Percentiles rank a stretch among this genome's conserved stretches.
phyloP scores from a whole-genome alignment of 2,329 filamentous ascomycete species.

The Colletotrichum sp. region DNA sequence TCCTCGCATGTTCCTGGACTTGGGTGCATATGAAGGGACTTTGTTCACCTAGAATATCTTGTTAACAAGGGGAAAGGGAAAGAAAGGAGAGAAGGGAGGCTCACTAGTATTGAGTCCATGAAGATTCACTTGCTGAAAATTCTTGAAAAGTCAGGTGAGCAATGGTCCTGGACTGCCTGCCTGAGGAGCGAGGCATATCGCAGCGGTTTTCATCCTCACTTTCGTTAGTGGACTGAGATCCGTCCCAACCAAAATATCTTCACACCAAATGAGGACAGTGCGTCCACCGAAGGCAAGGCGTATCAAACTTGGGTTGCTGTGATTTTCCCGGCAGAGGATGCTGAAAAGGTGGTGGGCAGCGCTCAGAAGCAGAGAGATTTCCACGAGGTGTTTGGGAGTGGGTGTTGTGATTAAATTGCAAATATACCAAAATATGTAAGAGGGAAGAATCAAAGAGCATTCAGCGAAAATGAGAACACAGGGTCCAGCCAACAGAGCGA shows the following conservation, averaged over 20 bases:
- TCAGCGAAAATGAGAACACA: neutral
- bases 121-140: neutral
- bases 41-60: neutral
- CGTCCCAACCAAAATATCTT: neutral
- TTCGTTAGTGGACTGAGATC: neutral
- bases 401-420: neutral
- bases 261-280: neutral
- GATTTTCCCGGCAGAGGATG: neutral
- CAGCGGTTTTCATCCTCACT: neutral
- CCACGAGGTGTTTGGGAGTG: neutral
- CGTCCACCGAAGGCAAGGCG: neutral
- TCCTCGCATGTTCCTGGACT: neutral
- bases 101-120: neutral
- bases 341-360: neutral
- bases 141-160: neutral
- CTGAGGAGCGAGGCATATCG: neutral
- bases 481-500: too few species aligned
- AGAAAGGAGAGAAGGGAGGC: neutral
- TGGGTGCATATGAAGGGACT: neutral
- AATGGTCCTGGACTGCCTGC: neutral
- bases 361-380: neutral
- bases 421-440: neutral
- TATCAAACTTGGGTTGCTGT: neutral
- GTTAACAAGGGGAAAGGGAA: neutral
- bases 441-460: neutral